Evolutionary conservation across 257 asterid genomes (phyloP).

Genomic region (Solanum neorickii): DNA sequence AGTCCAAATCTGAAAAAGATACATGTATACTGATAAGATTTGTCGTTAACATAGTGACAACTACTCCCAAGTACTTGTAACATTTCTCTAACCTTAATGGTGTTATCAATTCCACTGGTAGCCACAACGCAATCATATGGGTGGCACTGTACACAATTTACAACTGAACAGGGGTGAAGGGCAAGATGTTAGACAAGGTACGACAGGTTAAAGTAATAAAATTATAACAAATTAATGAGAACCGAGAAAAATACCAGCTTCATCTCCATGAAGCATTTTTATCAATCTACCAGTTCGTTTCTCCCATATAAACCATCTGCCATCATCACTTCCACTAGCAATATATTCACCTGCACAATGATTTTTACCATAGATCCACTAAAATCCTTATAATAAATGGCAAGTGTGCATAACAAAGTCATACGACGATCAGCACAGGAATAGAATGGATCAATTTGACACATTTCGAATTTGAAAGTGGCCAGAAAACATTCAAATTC

Average conservation of each 20-base stretch:
- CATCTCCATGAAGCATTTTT: constrained; percentile 89
- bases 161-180: constrained; percentile 47
- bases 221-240: background rate
- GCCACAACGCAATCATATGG: constrained; percentile 82
- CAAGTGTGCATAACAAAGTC: background rate
- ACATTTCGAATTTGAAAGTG: background rate
- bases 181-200: background rate
- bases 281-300: constrained; percentile 74
- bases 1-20: constrained; percentile 66
- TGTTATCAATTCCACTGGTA: constrained; percentile 94
- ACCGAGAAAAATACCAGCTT: constrained; percentile 43
- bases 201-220: background rate
- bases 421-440: background rate
- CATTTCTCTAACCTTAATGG: constrained; percentile 67
- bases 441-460: background rate
- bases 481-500: background rate
- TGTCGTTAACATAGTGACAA: background rate
- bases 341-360: constrained; percentile 65
- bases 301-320: constrained; percentile 98
- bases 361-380: background rate
- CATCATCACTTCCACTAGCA: constrained; percentile 98
- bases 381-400: background rate
- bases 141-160: constrained; percentile 89
- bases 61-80: background rate
- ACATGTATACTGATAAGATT: background rate